phyloP scores from a whole-genome alignment of 495 filamentous ascomycete genomes.

The Podospora comata region DNA sequence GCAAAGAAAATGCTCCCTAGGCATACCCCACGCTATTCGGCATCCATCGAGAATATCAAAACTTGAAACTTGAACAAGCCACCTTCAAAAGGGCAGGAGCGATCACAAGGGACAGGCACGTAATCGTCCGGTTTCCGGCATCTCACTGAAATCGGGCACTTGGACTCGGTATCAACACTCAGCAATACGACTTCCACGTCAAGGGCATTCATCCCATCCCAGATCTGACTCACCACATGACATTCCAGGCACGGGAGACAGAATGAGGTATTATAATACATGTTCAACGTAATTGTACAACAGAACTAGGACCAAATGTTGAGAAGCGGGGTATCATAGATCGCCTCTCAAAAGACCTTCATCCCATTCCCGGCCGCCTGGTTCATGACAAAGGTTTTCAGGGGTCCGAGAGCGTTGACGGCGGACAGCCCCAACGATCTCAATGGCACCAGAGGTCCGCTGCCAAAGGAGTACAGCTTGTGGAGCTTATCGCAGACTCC shows the following conservation, averaged over 20 bases:
- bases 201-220: neutral
- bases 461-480: slow-evolving; percentile 78
- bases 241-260: neutral
- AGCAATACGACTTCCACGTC: neutral
- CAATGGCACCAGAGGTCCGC: slow-evolving; percentile 70
- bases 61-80: neutral
- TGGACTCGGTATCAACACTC: neutral
- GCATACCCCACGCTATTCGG: neutral
- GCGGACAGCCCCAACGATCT: slow-evolving; percentile 72
- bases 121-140: neutral
- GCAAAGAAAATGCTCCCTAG: too few species aligned
- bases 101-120: neutral
- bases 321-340: neutral
- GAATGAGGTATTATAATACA: neutral
- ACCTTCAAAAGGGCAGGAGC: neutral
- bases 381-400: slow-evolving; percentile 87
- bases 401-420: slow-evolving; percentile 69
- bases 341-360: slow-evolving; percentile 38
- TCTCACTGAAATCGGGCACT: neutral
- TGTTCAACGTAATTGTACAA: slow-evolving; percentile 6
- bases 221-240: neutral
- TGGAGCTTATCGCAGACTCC: slow-evolving; percentile 92
- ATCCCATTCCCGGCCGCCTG: slow-evolving; percentile 69
- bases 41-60: neutral
- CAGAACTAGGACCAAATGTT: slow-evolving; percentile 9